phyloP scores from a whole-genome alignment of 2,329 filamentous ascomycete genomes.

The Akanthomyces uredinophilus region DNA sequence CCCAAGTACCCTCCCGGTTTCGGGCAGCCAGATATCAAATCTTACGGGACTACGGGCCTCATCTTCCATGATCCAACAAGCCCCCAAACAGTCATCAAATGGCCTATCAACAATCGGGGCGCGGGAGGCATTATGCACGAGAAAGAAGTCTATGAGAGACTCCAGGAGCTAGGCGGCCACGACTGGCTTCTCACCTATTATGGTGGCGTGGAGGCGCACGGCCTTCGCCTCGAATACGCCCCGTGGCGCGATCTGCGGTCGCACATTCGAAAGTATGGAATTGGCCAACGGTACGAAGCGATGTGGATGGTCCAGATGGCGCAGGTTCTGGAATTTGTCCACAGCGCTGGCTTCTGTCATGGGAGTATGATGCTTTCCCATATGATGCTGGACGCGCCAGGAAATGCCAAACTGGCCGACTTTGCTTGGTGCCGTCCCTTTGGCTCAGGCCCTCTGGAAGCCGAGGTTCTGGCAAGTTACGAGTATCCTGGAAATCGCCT shows the following conservation, averaged over 20 bases:
- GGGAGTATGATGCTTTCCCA: not conserved
- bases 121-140: not conserved
- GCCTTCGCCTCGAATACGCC: not conserved
- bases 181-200: not conserved
- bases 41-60: not conserved
- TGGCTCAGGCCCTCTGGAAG: not conserved
- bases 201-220: not conserved
- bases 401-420: not conserved
- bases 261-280: not conserved
- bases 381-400: not conserved
- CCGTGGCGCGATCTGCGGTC: not conserved
- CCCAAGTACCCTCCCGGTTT: not conserved
- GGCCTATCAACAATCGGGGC: not conserved
- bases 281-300: not conserved
- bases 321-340: not conserved
- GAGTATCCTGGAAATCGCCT: constrained; percentile 1
- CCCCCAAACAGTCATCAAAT: constrained; percentile 1
- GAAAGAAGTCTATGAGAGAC: not conserved
- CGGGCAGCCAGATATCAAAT: not conserved
- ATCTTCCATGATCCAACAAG: not conserved
- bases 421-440: not conserved
- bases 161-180: not conserved
- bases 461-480: not conserved
- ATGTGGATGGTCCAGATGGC: not conserved
- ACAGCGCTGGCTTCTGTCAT: not conserved